Evolutionary conservation across 371 early-diverging fungal species (phyloP), one percentile per base, ranked within the genome.

Genomic region (Chytridiales sp.): DNA sequence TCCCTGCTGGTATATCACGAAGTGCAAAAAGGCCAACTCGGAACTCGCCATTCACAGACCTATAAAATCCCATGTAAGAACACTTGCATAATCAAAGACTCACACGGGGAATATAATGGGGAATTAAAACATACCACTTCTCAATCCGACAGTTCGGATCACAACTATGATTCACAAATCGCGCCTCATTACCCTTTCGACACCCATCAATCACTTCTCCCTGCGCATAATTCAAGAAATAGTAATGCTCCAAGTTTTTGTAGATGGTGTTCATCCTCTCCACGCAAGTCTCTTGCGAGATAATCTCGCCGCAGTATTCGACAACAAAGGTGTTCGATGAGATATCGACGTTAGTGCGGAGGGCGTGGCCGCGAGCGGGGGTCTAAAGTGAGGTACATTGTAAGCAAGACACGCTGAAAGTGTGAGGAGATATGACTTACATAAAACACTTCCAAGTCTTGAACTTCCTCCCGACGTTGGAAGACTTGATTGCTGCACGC

Each of bases 71-170:
- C n/a, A 1, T 46, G n/a, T 1, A 29, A 4, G 22, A 8, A 31
- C 31, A 49, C 19, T 47, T 34, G 13, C 0, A 30, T 30, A 15
- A 15, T 9, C 17, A 13, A 15, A 49, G 17, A 49, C 26, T 22
- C 44, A 8, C 9, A 19, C 44, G 19, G 22, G 22, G 5, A 8
- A 21, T 47, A 26, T 15, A 38, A n/a, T n/a, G n/a, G n/a, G 1
- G 42, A 59, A 22, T 43, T 13, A 22, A 11, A 13, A 58, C 66
- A 47, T 73, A 85, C 91, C 91, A 91, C 74, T 92, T 90, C 61
- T 92, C 92, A 56, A 93, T 90, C 38, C 88, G 90, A 73, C 93
- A 92, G 65, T 95, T 95, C 21, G 95, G 93, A n/a, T 85, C 85
- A 66, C 95, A 95, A 62, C 77, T 76, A 64, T 89, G 90, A 58